phyloP scores from a whole-genome alignment of 306 rosid genomes.

The Medicago arabica region DNA sequence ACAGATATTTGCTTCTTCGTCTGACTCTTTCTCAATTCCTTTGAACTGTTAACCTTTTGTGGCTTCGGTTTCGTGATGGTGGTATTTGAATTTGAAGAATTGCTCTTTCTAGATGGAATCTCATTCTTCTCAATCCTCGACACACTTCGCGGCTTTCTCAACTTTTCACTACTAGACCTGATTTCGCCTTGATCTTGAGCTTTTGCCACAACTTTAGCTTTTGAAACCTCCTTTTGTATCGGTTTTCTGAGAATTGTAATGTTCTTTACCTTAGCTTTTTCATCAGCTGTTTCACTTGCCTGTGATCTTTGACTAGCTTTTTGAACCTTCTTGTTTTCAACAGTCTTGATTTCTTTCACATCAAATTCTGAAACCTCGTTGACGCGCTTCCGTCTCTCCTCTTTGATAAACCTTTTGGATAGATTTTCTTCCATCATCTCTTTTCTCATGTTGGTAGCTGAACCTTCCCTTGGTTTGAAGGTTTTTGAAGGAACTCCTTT shows the following conservation, averaged over 20 bases:
- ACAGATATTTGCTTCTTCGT: slow-evolving; percentile 54
- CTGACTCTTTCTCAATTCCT: slow-evolving; percentile 52
- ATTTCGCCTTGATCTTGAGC: slow-evolving; percentile 60
- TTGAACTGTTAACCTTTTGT: slow-evolving; percentile 37
- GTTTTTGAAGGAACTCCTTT: slow-evolving; percentile 49
- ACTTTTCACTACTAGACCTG: slow-evolving; percentile 46
- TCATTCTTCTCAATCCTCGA: slow-evolving; percentile 49
- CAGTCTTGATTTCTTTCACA: slow-evolving; percentile 52
- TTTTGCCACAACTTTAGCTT: slow-evolving; percentile 50
- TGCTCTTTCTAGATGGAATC: slow-evolving; percentile 42
- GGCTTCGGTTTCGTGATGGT: slow-evolving; percentile 44
- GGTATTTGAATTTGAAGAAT: slow-evolving; percentile 43
- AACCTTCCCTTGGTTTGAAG: slow-evolving; percentile 47
- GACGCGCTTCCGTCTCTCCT: slow-evolving; percentile 46
- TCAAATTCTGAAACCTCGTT: slow-evolving; percentile 45
- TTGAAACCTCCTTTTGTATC: slow-evolving; percentile 52
- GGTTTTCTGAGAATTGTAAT: slow-evolving; percentile 46
- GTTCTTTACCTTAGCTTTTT: slow-evolving; percentile 47
- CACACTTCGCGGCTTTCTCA: slow-evolving; percentile 56
- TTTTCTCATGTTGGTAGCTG: slow-evolving; percentile 45
- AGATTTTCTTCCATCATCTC: slow-evolving; percentile 47
- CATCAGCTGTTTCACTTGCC: slow-evolving; percentile 53
- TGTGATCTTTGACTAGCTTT: slow-evolving; percentile 48
- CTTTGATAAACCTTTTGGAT: slow-evolving; percentile 46
- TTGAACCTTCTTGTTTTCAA: slow-evolving; percentile 53